These are phyloP conservation scores for Pythium pectinolyticum DNA, from an alignment of 352 stramenopile species.

Conservation along the genomic window DNA sequence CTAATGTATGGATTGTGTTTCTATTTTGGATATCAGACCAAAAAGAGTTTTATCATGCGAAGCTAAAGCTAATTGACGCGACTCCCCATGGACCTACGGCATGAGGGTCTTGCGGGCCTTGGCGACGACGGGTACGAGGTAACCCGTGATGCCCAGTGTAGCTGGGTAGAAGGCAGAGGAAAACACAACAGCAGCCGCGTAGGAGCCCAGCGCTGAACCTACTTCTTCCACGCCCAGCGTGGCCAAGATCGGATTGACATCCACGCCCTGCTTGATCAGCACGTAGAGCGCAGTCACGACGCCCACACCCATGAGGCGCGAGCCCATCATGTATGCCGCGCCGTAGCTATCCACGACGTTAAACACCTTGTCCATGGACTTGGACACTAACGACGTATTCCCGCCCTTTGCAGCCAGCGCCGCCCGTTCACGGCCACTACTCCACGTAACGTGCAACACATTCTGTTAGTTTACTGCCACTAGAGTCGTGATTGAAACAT, in stretches of 20 bases:
- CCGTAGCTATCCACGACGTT: conserved; percentile 85
- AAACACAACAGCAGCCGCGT: conserved; percentile 77
- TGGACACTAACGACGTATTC: conserved; percentile 45
- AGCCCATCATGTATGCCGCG: conserved; percentile 88
- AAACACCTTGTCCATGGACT: conserved; percentile 67
- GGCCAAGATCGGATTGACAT: conserved; percentile 77
- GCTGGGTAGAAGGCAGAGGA: conserved; percentile 77
- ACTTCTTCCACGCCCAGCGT: conserved; percentile 70
- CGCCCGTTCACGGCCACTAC: too few species aligned
- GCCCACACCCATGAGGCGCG: conserved; percentile 70
- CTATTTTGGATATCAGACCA: too few species aligned
- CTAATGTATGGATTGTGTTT: too few species aligned
- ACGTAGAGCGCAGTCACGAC: conserved; percentile 75
- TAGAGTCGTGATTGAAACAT: too few species aligned
- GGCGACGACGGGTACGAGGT: conserved; percentile 69
- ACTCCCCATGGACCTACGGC: too few species aligned
- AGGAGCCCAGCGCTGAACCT: conserved; percentile 70
- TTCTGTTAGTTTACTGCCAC: too few species aligned
- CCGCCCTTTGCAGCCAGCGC: not conserved
- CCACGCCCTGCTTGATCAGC: conserved; percentile 80
- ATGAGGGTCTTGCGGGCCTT: conserved; percentile 52
- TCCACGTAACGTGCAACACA: too few species aligned
- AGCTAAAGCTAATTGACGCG: too few species aligned
- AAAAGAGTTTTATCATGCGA: too few species aligned
- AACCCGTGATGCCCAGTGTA: conserved; percentile 75